phyloP scores from a whole-genome alignment of 495 filamentous ascomycete species.

The Lepraria neglecta region DNA sequence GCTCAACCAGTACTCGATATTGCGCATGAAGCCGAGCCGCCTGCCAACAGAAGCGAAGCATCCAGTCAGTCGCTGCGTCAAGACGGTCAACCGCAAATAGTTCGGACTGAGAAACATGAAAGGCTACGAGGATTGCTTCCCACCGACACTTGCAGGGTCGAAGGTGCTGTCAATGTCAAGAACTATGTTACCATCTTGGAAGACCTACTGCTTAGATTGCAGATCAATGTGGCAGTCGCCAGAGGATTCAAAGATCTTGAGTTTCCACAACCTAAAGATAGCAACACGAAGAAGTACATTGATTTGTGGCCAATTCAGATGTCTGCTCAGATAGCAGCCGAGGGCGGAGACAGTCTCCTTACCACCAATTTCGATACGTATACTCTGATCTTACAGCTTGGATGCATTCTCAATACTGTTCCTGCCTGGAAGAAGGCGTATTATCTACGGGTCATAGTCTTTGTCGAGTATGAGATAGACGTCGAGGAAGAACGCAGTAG shows the following conservation, averaged over 20 bases:
- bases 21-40: constrained; percentile 23
- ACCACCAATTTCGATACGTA: constrained; percentile 81
- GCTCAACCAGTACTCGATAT: constrained; percentile 36
- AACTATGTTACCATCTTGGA: constrained; percentile 80
- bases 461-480: constrained; percentile 79
- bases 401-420: constrained; percentile 56
- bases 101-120: constrained; percentile 32
- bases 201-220: constrained; percentile 68
- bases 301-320: constrained; percentile 85
- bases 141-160: constrained; percentile 53
- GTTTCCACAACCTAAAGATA: constrained; percentile 51
- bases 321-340: constrained; percentile 68
- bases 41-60: neutral
- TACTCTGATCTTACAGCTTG: constrained; percentile 67
- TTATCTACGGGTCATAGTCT: constrained; percentile 68
- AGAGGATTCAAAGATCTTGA: constrained; percentile 76
- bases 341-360: constrained; percentile 58
- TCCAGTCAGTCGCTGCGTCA: neutral
- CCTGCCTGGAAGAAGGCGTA: constrained; percentile 42
- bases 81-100: constrained; percentile 13
- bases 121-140: constrained; percentile 46
- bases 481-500: constrained; percentile 70
- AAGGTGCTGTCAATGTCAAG: constrained; percentile 56
- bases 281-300: constrained; percentile 67
- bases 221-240: constrained; percentile 79